A percentile compares a stretch with the other conserved stretches of the same genome.
Evolutionary conservation across 2,329 filamentous ascomycete species (phyloP).

Genomic region (Exophiala alcalophila): DNA sequence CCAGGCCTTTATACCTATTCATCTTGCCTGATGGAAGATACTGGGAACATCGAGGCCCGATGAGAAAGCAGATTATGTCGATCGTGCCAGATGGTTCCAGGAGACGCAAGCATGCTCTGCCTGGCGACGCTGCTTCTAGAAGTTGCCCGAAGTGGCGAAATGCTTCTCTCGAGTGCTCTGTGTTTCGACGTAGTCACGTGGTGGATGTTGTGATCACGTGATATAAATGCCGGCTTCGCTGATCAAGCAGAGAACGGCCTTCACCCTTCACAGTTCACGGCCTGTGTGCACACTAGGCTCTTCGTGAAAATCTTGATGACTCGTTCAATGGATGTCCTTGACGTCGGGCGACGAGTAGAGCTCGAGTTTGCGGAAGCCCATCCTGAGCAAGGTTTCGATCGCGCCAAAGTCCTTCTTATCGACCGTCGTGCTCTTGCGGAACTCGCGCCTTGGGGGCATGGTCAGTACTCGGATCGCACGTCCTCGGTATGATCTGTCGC

Average conservation of each 20-base stretch:
- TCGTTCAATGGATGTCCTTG: constrained; percentile 60
- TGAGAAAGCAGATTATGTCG: constrained; percentile 25
- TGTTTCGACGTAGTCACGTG: constrained; percentile 13
- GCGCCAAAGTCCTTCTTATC: constrained; percentile 83
- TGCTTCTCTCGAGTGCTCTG: constrained; percentile 20
- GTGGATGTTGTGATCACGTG: no score
- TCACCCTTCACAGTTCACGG: neutral
- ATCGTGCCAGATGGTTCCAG: constrained; percentile 25
- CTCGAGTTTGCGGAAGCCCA: constrained; percentile 77
- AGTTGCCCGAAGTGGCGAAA: constrained; percentile 21
- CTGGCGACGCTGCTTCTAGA: constrained; percentile 22
- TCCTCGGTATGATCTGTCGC: neutral
- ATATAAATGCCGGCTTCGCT: no score
- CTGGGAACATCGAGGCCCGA: constrained; percentile 13
- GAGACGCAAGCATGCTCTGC: constrained; percentile 21
- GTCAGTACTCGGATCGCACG: constrained; percentile 13
- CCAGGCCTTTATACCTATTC: constrained; percentile 23
- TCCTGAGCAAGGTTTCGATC: constrained; percentile 80
- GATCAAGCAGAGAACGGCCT: no score
- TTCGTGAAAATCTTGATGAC: no score
- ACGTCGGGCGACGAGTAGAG: constrained; percentile 77
- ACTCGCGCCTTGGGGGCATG: constrained; percentile 61
- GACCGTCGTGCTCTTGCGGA: constrained; percentile 66
- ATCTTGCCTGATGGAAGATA: constrained; percentile 23
- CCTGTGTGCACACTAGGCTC: no score